These are phyloP conservation scores for Trichoderma sp. DNA, from an alignment of 2,329 filamentous ascomycete genomes.

Conservation along the genomic window DNA sequence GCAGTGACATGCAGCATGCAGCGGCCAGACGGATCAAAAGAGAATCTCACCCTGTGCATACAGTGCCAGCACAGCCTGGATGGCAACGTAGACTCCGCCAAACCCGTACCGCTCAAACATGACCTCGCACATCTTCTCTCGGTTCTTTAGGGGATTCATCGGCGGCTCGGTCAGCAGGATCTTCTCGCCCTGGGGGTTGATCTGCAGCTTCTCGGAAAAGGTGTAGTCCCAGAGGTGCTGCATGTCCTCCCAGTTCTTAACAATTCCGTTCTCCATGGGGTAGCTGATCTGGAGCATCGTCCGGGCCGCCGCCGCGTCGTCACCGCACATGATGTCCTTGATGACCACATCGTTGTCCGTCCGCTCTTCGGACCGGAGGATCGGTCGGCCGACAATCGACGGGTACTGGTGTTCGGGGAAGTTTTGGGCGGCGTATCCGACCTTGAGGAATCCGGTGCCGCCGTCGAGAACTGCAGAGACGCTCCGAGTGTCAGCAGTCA, in stretches of 20 bases:
- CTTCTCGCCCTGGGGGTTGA: conserved; percentile 90
- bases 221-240: conserved; percentile 99
- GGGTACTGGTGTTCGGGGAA: conserved; percentile 99
- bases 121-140: conserved; percentile 97
- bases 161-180: conserved; percentile 96
- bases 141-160: conserved; percentile 96
- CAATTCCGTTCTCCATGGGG: conserved; percentile 99
- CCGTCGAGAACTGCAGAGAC: conserved; percentile 84
- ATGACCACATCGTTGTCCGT: conserved; percentile 65
- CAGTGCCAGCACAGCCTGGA: conserved; percentile 92
- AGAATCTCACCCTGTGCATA: conserved; percentile 81
- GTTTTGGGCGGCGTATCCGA: conserved; percentile 98
- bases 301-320: conserved; percentile 92
- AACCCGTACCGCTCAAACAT: conserved; percentile 99
- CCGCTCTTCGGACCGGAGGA: conserved; percentile 92
- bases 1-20: conserved; percentile 3
- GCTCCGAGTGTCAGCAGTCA: neutral
- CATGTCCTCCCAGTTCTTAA: conserved; percentile 99
- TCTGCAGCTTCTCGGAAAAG: conserved; percentile 94
- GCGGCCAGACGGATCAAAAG: neutral
- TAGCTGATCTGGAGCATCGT: conserved; percentile 99
- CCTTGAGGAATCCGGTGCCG: conserved; percentile 99
- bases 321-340: conserved; percentile 99
- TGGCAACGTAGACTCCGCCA: conserved; percentile 95
- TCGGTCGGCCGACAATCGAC: conserved; percentile 96